phyloP scores from a whole-genome alignment of 345 rosid genomes.

The Aquilaria sinensis region DNA sequence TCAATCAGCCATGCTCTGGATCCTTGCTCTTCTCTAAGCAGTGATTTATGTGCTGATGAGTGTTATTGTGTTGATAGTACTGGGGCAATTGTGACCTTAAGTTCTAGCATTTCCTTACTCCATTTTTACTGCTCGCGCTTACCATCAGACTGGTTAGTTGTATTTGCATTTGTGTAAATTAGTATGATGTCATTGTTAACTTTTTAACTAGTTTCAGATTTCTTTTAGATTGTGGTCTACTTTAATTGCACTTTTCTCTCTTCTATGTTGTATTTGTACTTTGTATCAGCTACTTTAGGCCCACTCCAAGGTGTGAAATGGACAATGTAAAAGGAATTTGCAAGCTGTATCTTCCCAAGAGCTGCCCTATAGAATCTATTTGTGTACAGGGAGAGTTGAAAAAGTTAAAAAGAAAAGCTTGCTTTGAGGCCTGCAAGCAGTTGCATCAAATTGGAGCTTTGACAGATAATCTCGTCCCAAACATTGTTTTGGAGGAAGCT shows the following conservation, averaged over 20 bases:
- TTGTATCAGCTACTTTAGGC: slow-evolving; percentile 65
- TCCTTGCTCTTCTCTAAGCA: slow-evolving; percentile 49
- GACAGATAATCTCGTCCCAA: slow-evolving; percentile 80
- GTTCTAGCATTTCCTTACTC: slow-evolving; percentile 60
- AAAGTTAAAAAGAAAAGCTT: slow-evolving; percentile 53
- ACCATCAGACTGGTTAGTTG: slow-evolving; percentile 80
- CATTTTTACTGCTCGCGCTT: slow-evolving; percentile 81
- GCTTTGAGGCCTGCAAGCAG: slow-evolving; percentile 80
- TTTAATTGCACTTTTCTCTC: not conserved
- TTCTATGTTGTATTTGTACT: slow-evolving; percentile 4
- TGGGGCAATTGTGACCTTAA: slow-evolving; percentile 48
- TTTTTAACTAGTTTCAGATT: not conserved
- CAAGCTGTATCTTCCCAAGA: slow-evolving; percentile 61
- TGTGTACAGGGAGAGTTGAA: slow-evolving; percentile 29
- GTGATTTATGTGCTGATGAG: slow-evolving; percentile 26
- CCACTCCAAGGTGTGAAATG: slow-evolving; percentile 49
- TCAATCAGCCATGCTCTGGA: slow-evolving; percentile 44
- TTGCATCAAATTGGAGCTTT: slow-evolving; percentile 67
- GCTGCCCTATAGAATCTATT: slow-evolving; percentile 49
- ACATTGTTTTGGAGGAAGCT: slow-evolving; percentile 52
- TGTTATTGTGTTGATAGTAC: slow-evolving; percentile 50
- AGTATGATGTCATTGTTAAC: slow-evolving; percentile 1
- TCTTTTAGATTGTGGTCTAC: not conserved
- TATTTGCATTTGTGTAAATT: slow-evolving; percentile 4
- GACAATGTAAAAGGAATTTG: slow-evolving; percentile 38